A percentile compares a stretch with the other conserved stretches of the same genome.
Conservation (phyloP, 179 eudicot species). For the Silene noctiflora region DNA sequence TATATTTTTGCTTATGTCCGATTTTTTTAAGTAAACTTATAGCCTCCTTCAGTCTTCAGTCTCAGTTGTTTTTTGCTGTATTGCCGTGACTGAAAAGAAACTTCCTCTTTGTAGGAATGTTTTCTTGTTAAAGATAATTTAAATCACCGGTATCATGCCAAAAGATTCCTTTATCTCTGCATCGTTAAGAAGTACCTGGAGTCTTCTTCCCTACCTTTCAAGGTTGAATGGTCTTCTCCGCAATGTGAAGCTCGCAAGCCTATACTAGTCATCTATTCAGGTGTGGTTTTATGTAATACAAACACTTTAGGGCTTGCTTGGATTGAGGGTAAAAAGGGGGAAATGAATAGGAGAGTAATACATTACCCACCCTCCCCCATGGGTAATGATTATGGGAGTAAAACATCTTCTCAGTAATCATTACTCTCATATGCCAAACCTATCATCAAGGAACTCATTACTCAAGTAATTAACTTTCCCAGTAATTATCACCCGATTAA, state of each 20-base stretch:
- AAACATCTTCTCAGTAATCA: too few species aligned
- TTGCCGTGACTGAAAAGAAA: background rate
- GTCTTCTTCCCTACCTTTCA: conserved; percentile 42
- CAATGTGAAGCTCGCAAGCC: conserved; percentile 96
- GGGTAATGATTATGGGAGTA: too few species aligned
- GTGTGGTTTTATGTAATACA: conserved; percentile 27
- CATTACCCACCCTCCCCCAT: too few species aligned
- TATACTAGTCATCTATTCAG: conserved; percentile 65
- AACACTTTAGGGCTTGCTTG: too few species aligned
- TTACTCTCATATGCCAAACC: too few species aligned
- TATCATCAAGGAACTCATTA: too few species aligned
- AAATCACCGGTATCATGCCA: conserved; percentile 88
- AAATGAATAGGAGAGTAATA: too few species aligned
- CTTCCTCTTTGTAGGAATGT: conserved; percentile 55
- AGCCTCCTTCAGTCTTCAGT: background rate
- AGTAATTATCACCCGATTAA: too few species aligned
- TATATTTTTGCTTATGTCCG: background rate
- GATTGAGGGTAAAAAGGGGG: too few species aligned
- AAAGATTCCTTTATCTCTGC: conserved; percentile 87
- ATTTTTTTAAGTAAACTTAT: background rate
- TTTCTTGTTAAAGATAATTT: conserved; percentile 90
- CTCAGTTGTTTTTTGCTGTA: background rate
- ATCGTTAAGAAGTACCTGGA: conserved; percentile 66
- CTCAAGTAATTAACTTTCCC: too few species aligned
- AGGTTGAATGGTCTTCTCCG: conserved; percentile 63